A percentile compares a stretch with the other conserved stretches of the same genome.
These are phyloP conservation scores for Helicocarpus griseus DNA, from an alignment of 2,329 filamentous ascomycete species.

Conservation along the genomic window DNA sequence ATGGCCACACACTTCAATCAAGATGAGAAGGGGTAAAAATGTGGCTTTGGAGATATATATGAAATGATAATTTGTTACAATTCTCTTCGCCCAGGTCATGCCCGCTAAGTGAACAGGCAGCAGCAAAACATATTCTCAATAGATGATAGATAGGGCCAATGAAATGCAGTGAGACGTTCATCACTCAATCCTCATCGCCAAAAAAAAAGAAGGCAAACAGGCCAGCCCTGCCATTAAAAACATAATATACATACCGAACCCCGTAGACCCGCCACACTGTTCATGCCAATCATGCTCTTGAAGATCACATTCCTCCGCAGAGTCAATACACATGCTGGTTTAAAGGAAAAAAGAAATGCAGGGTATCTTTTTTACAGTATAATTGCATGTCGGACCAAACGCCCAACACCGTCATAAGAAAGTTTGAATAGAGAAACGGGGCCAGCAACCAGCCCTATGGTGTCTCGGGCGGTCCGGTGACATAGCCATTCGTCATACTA, in stretches of 20 bases:
- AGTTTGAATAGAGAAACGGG: neutral
- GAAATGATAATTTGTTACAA: too few relatives aligned
- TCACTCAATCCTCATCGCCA: too few relatives aligned
- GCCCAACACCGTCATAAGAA: neutral
- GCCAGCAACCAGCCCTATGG: neutral
- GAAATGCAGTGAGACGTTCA: too few relatives aligned
- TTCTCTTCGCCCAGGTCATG: too few relatives aligned
- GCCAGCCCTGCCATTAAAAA: neutral
- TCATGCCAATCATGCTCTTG: neutral
- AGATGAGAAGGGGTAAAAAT: too few relatives aligned
- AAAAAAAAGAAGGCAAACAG: neutral
- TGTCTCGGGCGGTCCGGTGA: neutral
- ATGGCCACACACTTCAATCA: too few relatives aligned
- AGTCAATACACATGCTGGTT: neutral
- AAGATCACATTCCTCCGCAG: neutral
- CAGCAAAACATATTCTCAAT: too few relatives aligned
- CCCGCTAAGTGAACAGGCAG: too few relatives aligned
- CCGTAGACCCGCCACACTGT: neutral
- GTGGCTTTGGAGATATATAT: too few relatives aligned
- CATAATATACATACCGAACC: neutral
- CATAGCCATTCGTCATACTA: slow-evolving; percentile 1
- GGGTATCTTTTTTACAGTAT: slow-evolving; percentile 2
- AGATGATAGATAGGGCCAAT: too few relatives aligned
- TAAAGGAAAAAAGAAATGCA: neutral
- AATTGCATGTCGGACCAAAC: neutral